Evolutionary conservation across 768 basidiomycete genomes (phyloP), one percentile per base, ranked within the genome.

Genomic region (Tubosaeta sp.): DNA sequence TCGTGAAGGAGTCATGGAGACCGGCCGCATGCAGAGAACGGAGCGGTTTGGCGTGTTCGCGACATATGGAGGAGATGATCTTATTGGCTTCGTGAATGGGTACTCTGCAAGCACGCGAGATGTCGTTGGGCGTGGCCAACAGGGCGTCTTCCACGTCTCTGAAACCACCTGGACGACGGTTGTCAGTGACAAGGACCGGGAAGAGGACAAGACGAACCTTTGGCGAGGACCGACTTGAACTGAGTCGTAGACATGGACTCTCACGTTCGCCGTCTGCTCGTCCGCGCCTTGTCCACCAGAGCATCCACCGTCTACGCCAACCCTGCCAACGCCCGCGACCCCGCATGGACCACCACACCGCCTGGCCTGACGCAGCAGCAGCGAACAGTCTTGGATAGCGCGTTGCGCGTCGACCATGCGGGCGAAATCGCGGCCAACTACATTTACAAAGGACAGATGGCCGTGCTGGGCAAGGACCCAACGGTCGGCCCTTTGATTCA

Each of bases 401-500:
- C 88, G 3, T 72, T 98, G 44, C 81, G 95, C 12, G 90, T 98
- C 19, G 95, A 98, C 72, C 94, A 97, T 59, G 95, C 94, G 1
- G 95, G 95, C 9, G 95, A 98, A 69, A 76, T 95, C 37, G 95
- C 94, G 1, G 95, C 95, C 17, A 97, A 97, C 72, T 95, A 85
- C 75, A 98, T 98, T 48, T 98, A 97, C 72, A 75, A 77, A 61
- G 95, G 95, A 5, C 95, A 97, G 66, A 73, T 86, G 62, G 83
- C 79, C 49, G 77, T 94, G 29, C 76, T 95, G 0, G 79, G 86
- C 32, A 70, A 73, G 26, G 81, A 92, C 61, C 71, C 70, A 17
- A 65, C 67, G 41, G 69, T 81, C 43, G 79, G 81, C 25, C 72
- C 82, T 46, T 67, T 97, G 46, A 86, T 97, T 56, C 87, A 91